Evolutionary conservation across 345 rosid species (phyloP), one percentile per base, ranked within the genome.

Genomic region (rapeseed (Brassica napus)): DNA sequence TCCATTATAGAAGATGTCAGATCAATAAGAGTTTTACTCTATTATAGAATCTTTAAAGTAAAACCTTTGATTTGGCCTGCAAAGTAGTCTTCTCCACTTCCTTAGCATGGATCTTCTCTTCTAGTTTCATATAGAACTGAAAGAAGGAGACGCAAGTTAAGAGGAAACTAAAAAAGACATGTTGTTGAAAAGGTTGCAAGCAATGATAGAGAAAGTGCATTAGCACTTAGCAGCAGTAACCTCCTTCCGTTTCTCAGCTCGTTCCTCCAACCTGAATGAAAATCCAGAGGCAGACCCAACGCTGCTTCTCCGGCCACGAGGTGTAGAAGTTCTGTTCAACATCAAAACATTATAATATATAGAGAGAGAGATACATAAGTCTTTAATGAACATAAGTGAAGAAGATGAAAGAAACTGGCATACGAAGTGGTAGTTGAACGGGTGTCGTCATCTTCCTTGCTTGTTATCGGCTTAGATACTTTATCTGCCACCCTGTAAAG

Each of bases 181-280:
- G 28, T n/a, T 68, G 26, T 9, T 44, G 37, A 58, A 58, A 32
- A 64, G 9, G n/a, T 52, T 68, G 26, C 7, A 12, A 49, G 47
- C 1, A 42, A 18, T 18, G 18, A 18, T 1, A 60, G 71, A 60
- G 58, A 47, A 47, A 47, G 16, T 47, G 54, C 54, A 47, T 47
- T 47, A 47, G 54, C 1, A 47, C 18, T 18, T 18, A 18, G 18
- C 18, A 18, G 54, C 54, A 47, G 16, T 11, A 74, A 95, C 98
- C 99, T 93, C 98, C 82, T 85, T 95, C 69, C 99, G 83, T 84
- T 87, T 93, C 79, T 93, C 99, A 81, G 98, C 99, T 6, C 98
- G 94, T 83, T 93, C 99, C 63, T 90, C 97, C 85, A 93, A 85
- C 86, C 93, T 93, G 75, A 88, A 95, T 61, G 88, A 88, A 79